A percentile compares a stretch with the other conserved stretches of the same genome.
Evolutionary conservation across 1,284 basidiomycete species (phyloP).

Genomic region (Puccinia horiana): DNA sequence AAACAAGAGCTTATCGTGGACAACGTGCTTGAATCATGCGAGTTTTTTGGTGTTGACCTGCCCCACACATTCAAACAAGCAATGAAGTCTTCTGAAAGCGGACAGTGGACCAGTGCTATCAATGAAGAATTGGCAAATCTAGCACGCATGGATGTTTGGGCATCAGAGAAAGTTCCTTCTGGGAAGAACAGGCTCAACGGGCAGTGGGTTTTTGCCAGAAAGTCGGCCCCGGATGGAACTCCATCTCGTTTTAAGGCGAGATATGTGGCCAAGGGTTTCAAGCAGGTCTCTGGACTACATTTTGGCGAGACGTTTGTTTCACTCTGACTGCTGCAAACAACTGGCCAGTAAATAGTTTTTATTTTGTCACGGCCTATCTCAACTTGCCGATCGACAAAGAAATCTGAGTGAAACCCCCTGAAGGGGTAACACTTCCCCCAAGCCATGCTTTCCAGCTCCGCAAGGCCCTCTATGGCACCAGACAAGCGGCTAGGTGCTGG

Average conservation of each 20-base stretch:
- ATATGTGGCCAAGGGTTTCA: background rate
- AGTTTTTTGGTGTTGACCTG: background rate
- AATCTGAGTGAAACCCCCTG: background rate
- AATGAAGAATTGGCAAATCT: background rate
- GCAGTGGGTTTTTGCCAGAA: background rate
- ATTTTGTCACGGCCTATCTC: constrained; percentile 20
- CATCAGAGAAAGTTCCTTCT: background rate
- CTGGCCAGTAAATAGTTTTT: constrained; percentile 7
- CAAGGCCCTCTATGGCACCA: background rate
- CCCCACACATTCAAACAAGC: constrained; percentile 1
- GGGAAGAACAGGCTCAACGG: background rate
- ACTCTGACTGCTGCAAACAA: background rate
- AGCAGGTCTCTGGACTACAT: background rate
- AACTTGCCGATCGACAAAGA: constrained; percentile 1
- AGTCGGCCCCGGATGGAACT: background rate
- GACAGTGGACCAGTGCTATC: background rate
- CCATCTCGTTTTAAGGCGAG: background rate
- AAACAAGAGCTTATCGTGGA: background rate
- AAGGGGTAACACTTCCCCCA: background rate
- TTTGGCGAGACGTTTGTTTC: background rate
- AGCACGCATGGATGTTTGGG: constrained; percentile 4
- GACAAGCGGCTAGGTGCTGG: constrained; percentile 10
- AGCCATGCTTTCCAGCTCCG: background rate
- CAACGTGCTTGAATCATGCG: background rate
- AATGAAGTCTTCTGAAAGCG: background rate